Percentiles rank a stretch among this genome's conserved stretches.
phyloP scores from a whole-genome alignment of 441 rosid genomes.

The Erodium trifolium region DNA sequence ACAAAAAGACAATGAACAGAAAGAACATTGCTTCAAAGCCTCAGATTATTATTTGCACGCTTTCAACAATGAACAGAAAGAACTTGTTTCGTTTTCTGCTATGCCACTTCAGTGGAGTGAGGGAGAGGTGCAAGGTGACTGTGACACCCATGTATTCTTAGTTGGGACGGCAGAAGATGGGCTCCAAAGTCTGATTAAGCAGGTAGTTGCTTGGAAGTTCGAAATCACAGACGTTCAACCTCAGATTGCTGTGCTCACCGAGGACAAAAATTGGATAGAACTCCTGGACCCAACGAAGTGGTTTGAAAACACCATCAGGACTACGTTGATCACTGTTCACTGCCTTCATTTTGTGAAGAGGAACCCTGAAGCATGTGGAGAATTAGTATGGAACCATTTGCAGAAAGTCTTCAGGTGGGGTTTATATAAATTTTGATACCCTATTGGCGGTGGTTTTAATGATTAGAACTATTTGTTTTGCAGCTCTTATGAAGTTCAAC shows the following conservation, averaged over 20 bases:
- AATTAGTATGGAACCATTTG: slow-evolving; percentile 26
- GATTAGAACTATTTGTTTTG: not conserved
- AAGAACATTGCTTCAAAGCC: too few relatives aligned
- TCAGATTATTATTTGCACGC: slow-evolving; percentile 22
- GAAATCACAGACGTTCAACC: slow-evolving; percentile 23
- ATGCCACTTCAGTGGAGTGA: slow-evolving; percentile 30
- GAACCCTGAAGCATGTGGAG: slow-evolving; percentile 21
- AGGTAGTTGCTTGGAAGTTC: slow-evolving; percentile 28
- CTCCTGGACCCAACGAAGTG: slow-evolving; percentile 30
- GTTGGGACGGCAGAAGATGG: slow-evolving; percentile 24
- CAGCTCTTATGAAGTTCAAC: slow-evolving; percentile 12
- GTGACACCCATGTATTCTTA: slow-evolving; percentile 17
- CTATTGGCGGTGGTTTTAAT: not conserved
- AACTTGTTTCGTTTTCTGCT: slow-evolving; percentile 26
- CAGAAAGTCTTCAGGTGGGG: slow-evolving; percentile 21
- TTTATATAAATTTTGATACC: not conserved
- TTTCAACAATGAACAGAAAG: slow-evolving; percentile 19
- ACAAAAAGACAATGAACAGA: too few relatives aligned
- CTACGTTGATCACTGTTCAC: not conserved
- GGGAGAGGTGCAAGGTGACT: slow-evolving; percentile 11
- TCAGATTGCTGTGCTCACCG: slow-evolving; percentile 28
- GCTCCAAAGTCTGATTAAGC: slow-evolving; percentile 20
- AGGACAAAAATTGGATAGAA: slow-evolving; percentile 24
- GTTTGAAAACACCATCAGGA: slow-evolving; percentile 22
- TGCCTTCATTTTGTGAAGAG: slow-evolving; percentile 27